These are phyloP conservation scores for Neostapfia colusana DNA, from an alignment of 176 grass and related monocot genomes.

Conservation along the genomic window DNA sequence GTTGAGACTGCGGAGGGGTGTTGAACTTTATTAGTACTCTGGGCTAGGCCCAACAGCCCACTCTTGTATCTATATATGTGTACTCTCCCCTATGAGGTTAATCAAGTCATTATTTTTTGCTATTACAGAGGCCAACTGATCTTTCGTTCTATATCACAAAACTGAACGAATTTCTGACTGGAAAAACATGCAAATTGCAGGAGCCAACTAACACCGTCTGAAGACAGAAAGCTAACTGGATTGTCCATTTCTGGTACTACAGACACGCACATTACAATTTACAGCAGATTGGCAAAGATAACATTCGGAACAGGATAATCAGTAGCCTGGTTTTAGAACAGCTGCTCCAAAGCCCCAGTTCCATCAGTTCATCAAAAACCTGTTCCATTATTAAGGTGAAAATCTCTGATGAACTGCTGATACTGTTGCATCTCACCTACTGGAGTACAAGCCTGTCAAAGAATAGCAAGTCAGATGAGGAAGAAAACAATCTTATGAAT, in stretches of 20 bases:
- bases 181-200: neutral
- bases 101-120: too few species aligned
- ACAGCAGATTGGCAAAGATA: slow-evolving; percentile 1
- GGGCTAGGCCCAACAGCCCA: too few species aligned
- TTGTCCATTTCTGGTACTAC: slow-evolving; percentile 11
- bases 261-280: slow-evolving; percentile 3
- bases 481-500: neutral
- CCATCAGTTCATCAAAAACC: slow-evolving; percentile 24
- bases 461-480: slow-evolving; percentile 26
- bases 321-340: neutral
- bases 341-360: neutral
- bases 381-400: slow-evolving; percentile 41
- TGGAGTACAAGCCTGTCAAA: slow-evolving; percentile 53
- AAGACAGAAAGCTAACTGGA: neutral
- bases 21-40: too few species aligned
- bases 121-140: neutral
- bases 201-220: neutral
- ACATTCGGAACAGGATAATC: neutral
- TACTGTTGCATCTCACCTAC: slow-evolving; percentile 40
- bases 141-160: neutral
- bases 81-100: too few species aligned
- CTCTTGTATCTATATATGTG: too few species aligned
- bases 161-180: neutral
- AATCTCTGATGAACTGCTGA: slow-evolving; percentile 50
- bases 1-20: too few species aligned